These are phyloP conservation scores for Lasiodiplodia theobromae DNA, from an alignment of 2,329 filamentous ascomycete genomes.

Conservation along the genomic window DNA sequence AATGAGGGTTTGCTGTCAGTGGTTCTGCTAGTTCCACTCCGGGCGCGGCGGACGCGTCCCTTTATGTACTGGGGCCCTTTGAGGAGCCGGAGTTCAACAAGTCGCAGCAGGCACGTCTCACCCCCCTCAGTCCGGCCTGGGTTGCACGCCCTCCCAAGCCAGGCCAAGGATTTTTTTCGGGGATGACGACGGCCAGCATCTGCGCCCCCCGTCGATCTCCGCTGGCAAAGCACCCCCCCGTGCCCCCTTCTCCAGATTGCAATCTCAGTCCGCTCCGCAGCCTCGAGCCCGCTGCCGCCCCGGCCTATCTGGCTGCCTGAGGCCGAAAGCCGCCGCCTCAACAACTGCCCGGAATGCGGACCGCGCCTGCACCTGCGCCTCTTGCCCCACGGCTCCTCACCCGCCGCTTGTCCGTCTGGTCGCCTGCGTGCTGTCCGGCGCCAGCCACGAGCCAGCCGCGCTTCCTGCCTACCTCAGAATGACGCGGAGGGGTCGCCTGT, in stretches of 20 bases:
- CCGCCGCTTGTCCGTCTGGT: neutral
- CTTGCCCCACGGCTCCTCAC: constrained; percentile 3
- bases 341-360: constrained; percentile 4
- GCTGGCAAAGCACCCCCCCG: constrained; percentile 5
- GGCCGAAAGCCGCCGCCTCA: neutral
- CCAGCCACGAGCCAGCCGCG: neutral
- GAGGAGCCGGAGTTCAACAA: constrained; percentile 28
- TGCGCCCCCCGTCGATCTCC: constrained; percentile 20
- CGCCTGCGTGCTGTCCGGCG: neutral
- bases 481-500: neutral
- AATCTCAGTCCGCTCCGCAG: constrained; percentile 20
- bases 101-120: constrained; percentile 21
- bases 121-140: constrained; percentile 8
- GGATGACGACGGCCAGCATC: neutral
- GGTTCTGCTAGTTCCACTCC: neutral
- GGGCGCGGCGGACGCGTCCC: constrained; percentile 6
- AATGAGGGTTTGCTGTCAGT: constrained; percentile 5
- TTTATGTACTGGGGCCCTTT: constrained; percentile 4
- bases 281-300: neutral
- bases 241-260: constrained; percentile 23
- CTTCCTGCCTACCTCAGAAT: constrained; percentile 1
- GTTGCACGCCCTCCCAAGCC: constrained; percentile 17
- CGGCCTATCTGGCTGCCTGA: neutral
- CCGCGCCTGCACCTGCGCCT: neutral
- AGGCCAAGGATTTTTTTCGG: constrained; percentile 25